Evolutionary conservation across 805 yeast genomes (phyloP), one percentile per base, ranked within the genome.

Genomic region (Yarrowia porcina): DNA sequence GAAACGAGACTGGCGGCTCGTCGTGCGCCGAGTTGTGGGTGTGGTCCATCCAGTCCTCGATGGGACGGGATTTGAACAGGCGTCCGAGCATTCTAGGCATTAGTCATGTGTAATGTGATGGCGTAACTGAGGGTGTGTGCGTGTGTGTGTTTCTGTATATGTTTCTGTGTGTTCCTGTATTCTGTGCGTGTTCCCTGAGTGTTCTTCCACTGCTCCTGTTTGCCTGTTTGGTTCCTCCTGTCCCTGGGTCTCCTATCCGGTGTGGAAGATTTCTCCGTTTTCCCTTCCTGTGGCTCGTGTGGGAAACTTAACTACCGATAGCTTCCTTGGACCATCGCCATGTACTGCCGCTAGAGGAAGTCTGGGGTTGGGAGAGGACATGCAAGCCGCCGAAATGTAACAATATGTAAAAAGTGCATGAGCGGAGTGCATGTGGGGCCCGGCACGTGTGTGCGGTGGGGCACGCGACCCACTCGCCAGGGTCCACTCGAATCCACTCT

Each of bases 1-100:
- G 63, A 23, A 65, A 42, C 32, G 70, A 67, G 10, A 67, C 63
- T 9, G 69, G 68, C n/a, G 64, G 45, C 18, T 47, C 47, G 32
- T 52, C 54, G 21, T 32, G 41, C 9, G 59, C n/a, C 44, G 44
- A 17, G 42, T 9, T 17, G 44, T 52, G 59, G 17, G 59, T 52
- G 49, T 56, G 61, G 49, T 56, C 61, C 49, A 56, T 56, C 61
- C 61, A 56, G 47, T 56, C 61, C 61, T 56, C 61, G 39, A 56
- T 56, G 39, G 61, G 61, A 30, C 49, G 47, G 32, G 61, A 39
- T 56, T 41, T 39, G 61, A 56, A 56, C 61, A 56, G 61, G 49
- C 61, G 61, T 56, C 61, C 61, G 49, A 56, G 61, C 61, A 56
- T 56, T 56, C 61, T 56, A 56, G 61, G 49, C 59, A 41, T 56